These are phyloP conservation scores for Hippophae rhamnoides DNA, from an alignment of 306 rosid genomes.

Conservation along the genomic window DNA sequence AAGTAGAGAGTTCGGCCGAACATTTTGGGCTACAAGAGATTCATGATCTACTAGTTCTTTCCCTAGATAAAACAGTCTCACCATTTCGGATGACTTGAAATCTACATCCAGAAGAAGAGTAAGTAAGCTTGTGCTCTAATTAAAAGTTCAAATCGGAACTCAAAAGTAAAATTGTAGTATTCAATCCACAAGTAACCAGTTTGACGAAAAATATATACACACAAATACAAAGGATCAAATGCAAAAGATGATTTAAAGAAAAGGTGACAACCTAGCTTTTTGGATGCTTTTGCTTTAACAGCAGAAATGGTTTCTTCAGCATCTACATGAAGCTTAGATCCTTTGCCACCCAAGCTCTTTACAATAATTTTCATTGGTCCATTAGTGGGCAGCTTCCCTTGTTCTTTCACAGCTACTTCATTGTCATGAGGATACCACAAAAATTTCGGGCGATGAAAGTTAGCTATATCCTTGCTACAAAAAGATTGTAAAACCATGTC, in stretches of 20 bases:
- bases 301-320: conserved; percentile 73
- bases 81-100: conserved; percentile 67
- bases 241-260: not conserved
- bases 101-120: conserved; percentile 33
- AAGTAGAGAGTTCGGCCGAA: conserved; percentile 77
- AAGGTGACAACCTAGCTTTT: conserved; percentile 78
- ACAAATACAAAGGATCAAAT: no score
- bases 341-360: conserved; percentile 94
- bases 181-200: not conserved
- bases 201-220: not conserved
- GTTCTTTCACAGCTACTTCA: conserved; percentile 70
- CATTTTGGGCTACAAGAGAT: conserved; percentile 74
- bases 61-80: conserved; percentile 65
- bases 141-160: not conserved
- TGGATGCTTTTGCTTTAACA: conserved; percentile 77
- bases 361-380: conserved; percentile 79
- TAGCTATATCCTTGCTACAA: conserved; percentile 86
- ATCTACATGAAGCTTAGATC: conserved; percentile 70
- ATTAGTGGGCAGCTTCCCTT: conserved; percentile 59
- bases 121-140: not conserved
- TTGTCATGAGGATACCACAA: conserved; percentile 94
- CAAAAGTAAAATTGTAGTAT: not conserved
- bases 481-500: not conserved
- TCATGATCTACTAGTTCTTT: conserved; percentile 70
- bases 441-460: conserved; percentile 95